phyloP scores from a whole-genome alignment of 129 eudicot genomes.

The Helianthus tuberosus region DNA sequence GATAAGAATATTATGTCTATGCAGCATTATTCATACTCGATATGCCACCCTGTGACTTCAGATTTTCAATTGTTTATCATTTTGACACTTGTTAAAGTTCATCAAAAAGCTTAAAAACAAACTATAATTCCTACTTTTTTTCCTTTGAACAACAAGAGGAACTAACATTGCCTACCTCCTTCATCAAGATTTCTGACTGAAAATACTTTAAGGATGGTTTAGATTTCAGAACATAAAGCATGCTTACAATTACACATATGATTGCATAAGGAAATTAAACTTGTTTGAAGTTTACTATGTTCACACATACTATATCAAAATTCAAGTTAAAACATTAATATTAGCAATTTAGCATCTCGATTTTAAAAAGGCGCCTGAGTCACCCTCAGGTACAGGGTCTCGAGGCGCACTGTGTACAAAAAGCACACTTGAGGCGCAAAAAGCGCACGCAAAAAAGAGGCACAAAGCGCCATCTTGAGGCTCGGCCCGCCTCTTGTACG shows the following conservation, averaged over 20 bases:
- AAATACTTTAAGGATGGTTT: background rate
- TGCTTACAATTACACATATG: background rate
- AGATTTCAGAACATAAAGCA: background rate
- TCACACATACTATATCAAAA: background rate
- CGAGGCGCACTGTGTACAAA: too few relatives aligned
- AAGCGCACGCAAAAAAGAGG: too few relatives aligned
- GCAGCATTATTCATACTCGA: background rate
- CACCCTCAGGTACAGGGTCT: too few relatives aligned
- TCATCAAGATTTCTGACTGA: background rate
- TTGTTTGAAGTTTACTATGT: background rate
- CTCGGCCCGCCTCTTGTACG: too few relatives aligned
- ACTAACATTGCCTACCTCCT: background rate
- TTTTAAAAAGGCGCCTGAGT: too few relatives aligned
- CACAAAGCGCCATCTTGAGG: too few relatives aligned
- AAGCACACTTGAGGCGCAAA: too few relatives aligned
- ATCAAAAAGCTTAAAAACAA: background rate
- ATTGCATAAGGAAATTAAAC: background rate
- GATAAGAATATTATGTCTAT: background rate
- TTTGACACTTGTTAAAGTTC: slow-evolving; percentile 5
- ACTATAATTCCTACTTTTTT: background rate
- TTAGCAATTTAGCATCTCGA: too few relatives aligned
- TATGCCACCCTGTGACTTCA: background rate
- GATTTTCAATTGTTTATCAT: background rate
- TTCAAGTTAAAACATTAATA: background rate
- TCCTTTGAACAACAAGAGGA: background rate